These are phyloP conservation scores for Kokia cookei DNA, from an alignment of 441 rosid species.

Conservation along the genomic window DNA sequence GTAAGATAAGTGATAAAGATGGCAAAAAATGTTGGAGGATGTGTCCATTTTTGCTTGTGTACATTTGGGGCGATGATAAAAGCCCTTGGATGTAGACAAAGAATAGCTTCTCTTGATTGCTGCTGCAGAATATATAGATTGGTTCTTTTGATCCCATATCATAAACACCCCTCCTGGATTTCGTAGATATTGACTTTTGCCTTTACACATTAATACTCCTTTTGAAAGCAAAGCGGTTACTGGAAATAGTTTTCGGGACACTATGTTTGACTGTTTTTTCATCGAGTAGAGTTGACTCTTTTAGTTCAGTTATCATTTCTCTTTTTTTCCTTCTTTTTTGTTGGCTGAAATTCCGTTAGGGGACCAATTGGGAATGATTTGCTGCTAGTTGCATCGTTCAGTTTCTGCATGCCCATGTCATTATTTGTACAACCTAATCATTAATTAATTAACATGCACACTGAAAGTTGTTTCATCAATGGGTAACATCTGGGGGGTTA, in stretches of 20 bases:
- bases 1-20: conserved; percentile 37
- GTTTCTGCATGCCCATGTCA: conserved; percentile 2
- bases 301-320: conserved; percentile 7
- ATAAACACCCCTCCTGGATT: too few relatives aligned
- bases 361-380: background rate
- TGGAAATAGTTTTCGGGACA: conserved; percentile 12
- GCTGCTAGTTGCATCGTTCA: background rate
- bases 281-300: conserved; percentile 16
- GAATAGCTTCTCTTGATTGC: conserved; percentile 10
- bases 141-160: conserved; percentile 3
- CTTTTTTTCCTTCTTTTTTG: background rate
- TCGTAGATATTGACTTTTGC: background rate
- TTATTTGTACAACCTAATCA: conserved; percentile 4
- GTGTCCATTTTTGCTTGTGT: conserved; percentile 7
- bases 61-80: conserved; percentile 4
- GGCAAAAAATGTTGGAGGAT: background rate
- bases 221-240: conserved; percentile 12
- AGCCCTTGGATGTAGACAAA: conserved; percentile 19
- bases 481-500: too few relatives aligned
- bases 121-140: conserved; percentile 15
- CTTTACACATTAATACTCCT: conserved; percentile 2
- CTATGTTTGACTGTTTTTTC: conserved; percentile 1
- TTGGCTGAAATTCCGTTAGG: background rate
- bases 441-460: background rate
- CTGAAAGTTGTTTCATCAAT: too few relatives aligned